phyloP scores from a whole-genome alignment of 2,329 filamentous ascomycete genomes.

The Exophiala sp. region DNA sequence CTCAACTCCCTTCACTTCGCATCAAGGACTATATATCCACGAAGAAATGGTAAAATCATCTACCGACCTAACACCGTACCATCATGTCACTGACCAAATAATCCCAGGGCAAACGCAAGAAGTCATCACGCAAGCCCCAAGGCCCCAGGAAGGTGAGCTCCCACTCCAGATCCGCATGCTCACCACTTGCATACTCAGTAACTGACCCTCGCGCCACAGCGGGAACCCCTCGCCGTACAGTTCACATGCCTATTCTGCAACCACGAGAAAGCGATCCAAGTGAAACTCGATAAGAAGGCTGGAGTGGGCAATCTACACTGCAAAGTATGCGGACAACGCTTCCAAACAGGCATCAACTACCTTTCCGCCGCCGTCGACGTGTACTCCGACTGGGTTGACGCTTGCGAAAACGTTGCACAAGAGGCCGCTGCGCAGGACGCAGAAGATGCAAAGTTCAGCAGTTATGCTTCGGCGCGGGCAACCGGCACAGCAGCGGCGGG shows the following conservation, averaged over 20 bases:
- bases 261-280: slow-evolving; percentile 85
- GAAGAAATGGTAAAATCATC: background rate
- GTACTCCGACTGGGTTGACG: slow-evolving; percentile 97
- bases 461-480: slow-evolving; percentile 29
- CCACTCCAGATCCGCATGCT: background rate
- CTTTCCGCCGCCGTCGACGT: slow-evolving; percentile 79
- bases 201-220: slow-evolving; percentile 28
- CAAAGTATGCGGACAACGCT: slow-evolving; percentile 89
- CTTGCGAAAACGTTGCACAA: slow-evolving; percentile 71
- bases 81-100: no score
- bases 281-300: slow-evolving; percentile 91
- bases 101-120: slow-evolving; percentile 82
- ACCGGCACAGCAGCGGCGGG: slow-evolving; percentile 23
- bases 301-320: slow-evolving; percentile 82
- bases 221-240: slow-evolving; percentile 57
- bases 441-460: slow-evolving; percentile 30
- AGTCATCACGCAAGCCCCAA: slow-evolving; percentile 65
- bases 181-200: background rate
- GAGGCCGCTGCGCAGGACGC: slow-evolving; percentile 43
- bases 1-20: no score
- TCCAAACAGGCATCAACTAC: slow-evolving; percentile 93
- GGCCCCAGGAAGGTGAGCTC: slow-evolving; percentile 41
- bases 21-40: no score
- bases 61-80: no score
- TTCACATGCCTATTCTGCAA: slow-evolving; percentile 99